Conservation (phyloP, 345 rosid species). For the Abelmoschus esculentus region DNA sequence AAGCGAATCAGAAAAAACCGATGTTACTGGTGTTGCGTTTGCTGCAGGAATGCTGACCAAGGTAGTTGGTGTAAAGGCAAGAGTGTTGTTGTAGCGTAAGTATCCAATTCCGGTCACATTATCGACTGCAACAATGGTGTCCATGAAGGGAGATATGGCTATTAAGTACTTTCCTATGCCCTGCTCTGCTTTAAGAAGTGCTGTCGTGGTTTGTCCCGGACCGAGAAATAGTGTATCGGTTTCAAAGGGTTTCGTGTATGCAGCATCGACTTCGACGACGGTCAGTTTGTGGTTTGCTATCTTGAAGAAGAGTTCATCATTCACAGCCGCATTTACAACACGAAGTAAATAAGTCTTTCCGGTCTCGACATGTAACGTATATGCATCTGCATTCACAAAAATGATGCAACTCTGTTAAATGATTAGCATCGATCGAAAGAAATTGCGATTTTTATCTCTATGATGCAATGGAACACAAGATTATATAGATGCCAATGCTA, state of each 20-base stretch:
- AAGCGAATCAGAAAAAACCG: constrained; percentile 28
- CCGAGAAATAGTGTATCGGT: constrained; percentile 51
- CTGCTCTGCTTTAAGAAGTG: constrained; percentile 41
- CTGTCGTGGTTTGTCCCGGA: constrained; percentile 79
- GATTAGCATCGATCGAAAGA: neutral
- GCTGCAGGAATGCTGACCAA: constrained; percentile 40
- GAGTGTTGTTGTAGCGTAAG: constrained; percentile 37
- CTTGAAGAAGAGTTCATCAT: constrained; percentile 74
- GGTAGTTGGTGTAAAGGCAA: constrained; percentile 27
- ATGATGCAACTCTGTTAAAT: neutral
- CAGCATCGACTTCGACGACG: constrained; percentile 58
- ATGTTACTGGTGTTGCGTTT: constrained; percentile 44
- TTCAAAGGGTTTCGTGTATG: constrained; percentile 47
- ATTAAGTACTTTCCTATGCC: constrained; percentile 41
- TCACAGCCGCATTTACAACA: constrained; percentile 58
- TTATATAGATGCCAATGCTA: neutral
- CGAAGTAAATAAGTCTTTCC: constrained; percentile 59
- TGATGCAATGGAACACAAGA: neutral
- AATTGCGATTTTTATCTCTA: neutral
- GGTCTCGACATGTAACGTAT: constrained; percentile 43
- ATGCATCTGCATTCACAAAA: constrained; percentile 14
- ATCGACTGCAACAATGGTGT: constrained; percentile 47
- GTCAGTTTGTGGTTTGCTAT: constrained; percentile 57
- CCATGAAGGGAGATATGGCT: constrained; percentile 74
- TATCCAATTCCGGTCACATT: constrained; percentile 39